Conservation (phyloP, 257 asterid species). For the Primulina huaijiensis region DNA sequence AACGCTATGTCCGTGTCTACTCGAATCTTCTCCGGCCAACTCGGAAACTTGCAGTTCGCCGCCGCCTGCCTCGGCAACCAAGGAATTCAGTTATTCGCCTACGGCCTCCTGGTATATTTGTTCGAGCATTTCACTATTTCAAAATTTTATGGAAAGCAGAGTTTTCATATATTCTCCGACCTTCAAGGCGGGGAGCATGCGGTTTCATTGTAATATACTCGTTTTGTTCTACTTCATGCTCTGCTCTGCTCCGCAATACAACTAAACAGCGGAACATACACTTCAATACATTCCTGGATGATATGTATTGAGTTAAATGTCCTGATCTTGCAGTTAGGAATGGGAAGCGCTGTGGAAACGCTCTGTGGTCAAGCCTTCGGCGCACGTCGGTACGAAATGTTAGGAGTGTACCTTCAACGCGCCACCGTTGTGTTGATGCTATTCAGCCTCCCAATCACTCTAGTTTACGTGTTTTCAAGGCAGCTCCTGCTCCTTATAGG, state of each 20-base stretch:
- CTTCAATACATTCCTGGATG: no score
- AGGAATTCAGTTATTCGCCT: constrained; percentile 59
- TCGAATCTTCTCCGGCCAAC: constrained; percentile 60
- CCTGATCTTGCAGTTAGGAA: constrained; percentile 41
- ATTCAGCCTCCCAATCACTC: constrained; percentile 44
- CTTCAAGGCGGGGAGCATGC: no score
- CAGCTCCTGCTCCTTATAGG: constrained; percentile 43
- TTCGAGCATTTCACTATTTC: no score
- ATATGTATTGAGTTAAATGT: no score
- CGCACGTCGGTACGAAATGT: constrained; percentile 40
- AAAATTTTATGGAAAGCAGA: background rate
- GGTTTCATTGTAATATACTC: no score
- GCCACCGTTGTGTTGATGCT: constrained; percentile 42
- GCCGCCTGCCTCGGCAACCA: constrained; percentile 57
- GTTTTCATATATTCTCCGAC: no score
- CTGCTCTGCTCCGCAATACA: no score
- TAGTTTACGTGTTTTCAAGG: constrained; percentile 42
- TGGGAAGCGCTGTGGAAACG: constrained; percentile 71
- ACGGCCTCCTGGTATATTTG: constrained; percentile 47
- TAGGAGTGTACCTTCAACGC: constrained; percentile 56
- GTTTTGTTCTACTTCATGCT: no score
- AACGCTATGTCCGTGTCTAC: constrained; percentile 55
- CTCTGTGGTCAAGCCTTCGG: constrained; percentile 69
- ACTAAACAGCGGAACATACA: no score
- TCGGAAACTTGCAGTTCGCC: constrained; percentile 59